phyloP scores from a whole-genome alignment of 371 early-diverging fungal genomes.

The Circinella umbellata region DNA sequence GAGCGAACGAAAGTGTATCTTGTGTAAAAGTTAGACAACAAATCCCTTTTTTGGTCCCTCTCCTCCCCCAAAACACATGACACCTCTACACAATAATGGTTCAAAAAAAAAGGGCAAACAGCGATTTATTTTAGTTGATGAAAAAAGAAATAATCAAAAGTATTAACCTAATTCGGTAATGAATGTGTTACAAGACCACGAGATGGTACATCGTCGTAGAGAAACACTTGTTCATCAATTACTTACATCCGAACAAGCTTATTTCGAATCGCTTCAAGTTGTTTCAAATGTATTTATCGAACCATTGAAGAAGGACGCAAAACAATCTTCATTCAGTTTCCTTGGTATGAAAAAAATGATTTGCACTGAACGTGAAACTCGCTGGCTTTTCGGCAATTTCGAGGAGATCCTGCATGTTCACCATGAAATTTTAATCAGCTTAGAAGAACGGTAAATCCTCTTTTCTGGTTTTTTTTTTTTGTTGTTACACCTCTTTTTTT shows the following conservation, averaged over 20 bases:
- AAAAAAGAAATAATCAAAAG: background rate
- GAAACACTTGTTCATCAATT: conserved; percentile 43
- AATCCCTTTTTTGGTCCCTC: no score
- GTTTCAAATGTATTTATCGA: conserved; percentile 25
- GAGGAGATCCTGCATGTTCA: conserved; percentile 38
- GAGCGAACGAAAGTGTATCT: no score
- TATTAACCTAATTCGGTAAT: conserved; percentile 7
- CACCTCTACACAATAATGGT: background rate
- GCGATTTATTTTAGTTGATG: background rate
- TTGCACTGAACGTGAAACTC: conserved; percentile 49
- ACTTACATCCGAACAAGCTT: conserved; percentile 36
- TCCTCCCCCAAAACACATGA: no score
- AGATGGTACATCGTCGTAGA: conserved; percentile 41
- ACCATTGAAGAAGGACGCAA: conserved; percentile 39
- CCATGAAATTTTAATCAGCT: conserved; percentile 20
- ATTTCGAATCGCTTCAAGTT: conserved; percentile 31
- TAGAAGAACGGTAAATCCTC: conserved; percentile 40
- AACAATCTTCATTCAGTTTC: conserved; percentile 38
- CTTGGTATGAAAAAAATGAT: conserved; percentile 44
- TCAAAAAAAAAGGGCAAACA: background rate
- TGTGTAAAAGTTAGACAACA: no score
- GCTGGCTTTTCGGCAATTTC: conserved; percentile 46
- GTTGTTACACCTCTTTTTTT: no score
- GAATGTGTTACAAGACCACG: conserved; percentile 34
- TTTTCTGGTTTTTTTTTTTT: no score